Evolutionary conservation across 1,139 yeast genomes (phyloP).

Genomic region (Yamadazyma mexicana): DNA sequence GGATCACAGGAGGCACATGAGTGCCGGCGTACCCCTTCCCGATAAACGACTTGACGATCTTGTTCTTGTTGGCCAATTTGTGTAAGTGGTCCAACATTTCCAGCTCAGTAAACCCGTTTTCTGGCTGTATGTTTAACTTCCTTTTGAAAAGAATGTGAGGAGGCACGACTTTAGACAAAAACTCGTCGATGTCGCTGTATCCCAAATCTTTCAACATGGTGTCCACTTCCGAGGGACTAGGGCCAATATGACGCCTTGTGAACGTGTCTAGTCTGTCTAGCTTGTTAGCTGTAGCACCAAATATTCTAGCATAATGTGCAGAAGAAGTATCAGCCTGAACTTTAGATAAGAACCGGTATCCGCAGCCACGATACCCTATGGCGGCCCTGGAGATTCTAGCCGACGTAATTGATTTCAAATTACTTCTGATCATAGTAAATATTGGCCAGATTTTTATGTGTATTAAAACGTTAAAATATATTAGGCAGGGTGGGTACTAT

Average conservation of each 20-base stretch:
- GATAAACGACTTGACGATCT: slow-evolving; percentile 68
- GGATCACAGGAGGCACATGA: slow-evolving; percentile 85
- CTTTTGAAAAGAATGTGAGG: slow-evolving; percentile 69
- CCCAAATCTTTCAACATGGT: slow-evolving; percentile 69
- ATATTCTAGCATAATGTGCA: slow-evolving; percentile 39
- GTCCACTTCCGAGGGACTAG: slow-evolving; percentile 60
- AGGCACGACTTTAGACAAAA: slow-evolving; percentile 76
- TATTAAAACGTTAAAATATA: not conserved
- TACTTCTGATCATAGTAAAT: slow-evolving; percentile 6
- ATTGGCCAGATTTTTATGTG: too few relatives aligned
- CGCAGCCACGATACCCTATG: not conserved
- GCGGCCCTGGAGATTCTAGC: slow-evolving; percentile 1
- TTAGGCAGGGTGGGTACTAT: not conserved
- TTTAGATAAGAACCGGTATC: not conserved
- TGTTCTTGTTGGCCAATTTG: slow-evolving; percentile 73
- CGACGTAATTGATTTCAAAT: slow-evolving; percentile 1
- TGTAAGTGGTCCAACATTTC: slow-evolving; percentile 73
- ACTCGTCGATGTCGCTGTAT: slow-evolving; percentile 64
- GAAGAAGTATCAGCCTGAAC: slow-evolving; percentile 47
- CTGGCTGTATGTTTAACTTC: slow-evolving; percentile 61
- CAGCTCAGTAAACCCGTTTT: slow-evolving; percentile 74
- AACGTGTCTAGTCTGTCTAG: slow-evolving; percentile 69
- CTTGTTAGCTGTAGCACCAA: slow-evolving; percentile 32
- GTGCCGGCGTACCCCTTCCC: slow-evolving; percentile 97
- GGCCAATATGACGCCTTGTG: slow-evolving; percentile 89